Conservation (phyloP, 2,329 filamentous ascomycete genomes). For the Purpureocillium lavendulum region DNA sequence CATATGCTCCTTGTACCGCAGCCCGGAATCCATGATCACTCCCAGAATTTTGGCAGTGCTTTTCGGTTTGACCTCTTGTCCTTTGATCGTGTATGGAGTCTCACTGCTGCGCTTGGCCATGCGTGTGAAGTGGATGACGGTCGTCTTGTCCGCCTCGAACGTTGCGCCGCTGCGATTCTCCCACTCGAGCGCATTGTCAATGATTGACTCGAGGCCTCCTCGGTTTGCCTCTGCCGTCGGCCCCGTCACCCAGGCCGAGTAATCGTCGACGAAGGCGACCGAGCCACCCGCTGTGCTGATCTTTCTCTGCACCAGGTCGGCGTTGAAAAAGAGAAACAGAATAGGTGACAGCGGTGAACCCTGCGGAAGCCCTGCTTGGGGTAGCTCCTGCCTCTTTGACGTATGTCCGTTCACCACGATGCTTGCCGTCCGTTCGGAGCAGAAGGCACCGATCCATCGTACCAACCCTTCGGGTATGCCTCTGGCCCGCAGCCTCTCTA, state of each 20-base stretch:
- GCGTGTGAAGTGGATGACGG: conserved; percentile 9
- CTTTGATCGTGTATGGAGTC: conserved; percentile 2
- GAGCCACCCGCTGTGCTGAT: conserved; percentile 1
- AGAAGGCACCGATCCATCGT: conserved; percentile 15
- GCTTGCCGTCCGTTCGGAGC: conserved; percentile 11
- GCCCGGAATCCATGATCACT: conserved; percentile 10
- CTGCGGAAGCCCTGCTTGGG: conserved; percentile 19
- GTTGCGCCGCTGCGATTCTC: conserved; percentile 14
- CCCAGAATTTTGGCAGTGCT: conserved; percentile 8
- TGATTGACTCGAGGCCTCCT: conserved; percentile 12
- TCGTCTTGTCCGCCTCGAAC: conserved; percentile 16
- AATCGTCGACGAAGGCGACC: conserved; percentile 8
- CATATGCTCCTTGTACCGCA: no score
- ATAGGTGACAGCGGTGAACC: conserved; percentile 24
- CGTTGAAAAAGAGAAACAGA: conserved; percentile 23
- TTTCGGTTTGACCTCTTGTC: neutral
- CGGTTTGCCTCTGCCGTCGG: conserved; percentile 2
- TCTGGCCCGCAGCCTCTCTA: conserved; percentile 11
- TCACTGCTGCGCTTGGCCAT: neutral
- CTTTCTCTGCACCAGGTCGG: conserved; percentile 1
- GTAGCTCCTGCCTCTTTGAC: conserved; percentile 14
- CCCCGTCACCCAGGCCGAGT: conserved; percentile 7
- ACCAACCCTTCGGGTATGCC: conserved; percentile 11
- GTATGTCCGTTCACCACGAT: conserved; percentile 13
- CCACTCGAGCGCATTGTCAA: conserved; percentile 12